Base-by-base conservation (phyloP, 495 filamentous ascomycete species). In the Xylaria telfairii region DNA sequence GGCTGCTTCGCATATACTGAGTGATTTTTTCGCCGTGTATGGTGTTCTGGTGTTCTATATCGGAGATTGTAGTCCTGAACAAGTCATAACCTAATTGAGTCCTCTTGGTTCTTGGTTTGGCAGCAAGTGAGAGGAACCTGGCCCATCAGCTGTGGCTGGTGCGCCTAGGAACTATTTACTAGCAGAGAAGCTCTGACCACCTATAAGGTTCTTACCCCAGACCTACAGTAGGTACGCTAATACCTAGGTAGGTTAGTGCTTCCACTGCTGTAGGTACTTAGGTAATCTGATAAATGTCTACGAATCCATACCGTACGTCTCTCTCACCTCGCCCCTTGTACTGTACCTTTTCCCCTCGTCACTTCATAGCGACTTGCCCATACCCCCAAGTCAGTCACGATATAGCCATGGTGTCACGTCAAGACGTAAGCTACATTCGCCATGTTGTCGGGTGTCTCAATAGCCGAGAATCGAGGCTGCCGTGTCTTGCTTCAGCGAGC, bases 371-470 rank as follows among this genome's bases (percentile, higher is more conserved):
- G 1, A 1, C 17, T 47, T 37, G 57, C n/a, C 26, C 26, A 19
- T 12, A 30, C 60, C 42, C 34, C 24, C 57, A 0, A 59, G 8
- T 19, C 13, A 59, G 32, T 21, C n/a, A 24, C 41, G 2, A n/a
- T 26, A 7, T 26, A 0, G 37, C 26, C 66, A 68, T 68, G 66
- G n/a, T 49, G 4, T 42, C 46, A 21, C 37, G 10, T 17, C 42
- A 24, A 9, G 44, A 49, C 4, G 34, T 41, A 9, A 24, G 41
- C 21, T n/a, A 4, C n/a, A n/a, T 54, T 68, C 56, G n/a, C 32
- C 32, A 78, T 78, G 74, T 26, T 65, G 21, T 21, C 67, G 24
- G 54, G 56, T 59, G 59, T 47, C 51, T 66, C 64, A n/a, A 68
- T 44, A 64, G 63, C 62, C 53, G 54, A 70, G 13, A 49, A 64